Conservation (phyloP, 257 asterid genomes). For the Penstemon davidsonii region DNA sequence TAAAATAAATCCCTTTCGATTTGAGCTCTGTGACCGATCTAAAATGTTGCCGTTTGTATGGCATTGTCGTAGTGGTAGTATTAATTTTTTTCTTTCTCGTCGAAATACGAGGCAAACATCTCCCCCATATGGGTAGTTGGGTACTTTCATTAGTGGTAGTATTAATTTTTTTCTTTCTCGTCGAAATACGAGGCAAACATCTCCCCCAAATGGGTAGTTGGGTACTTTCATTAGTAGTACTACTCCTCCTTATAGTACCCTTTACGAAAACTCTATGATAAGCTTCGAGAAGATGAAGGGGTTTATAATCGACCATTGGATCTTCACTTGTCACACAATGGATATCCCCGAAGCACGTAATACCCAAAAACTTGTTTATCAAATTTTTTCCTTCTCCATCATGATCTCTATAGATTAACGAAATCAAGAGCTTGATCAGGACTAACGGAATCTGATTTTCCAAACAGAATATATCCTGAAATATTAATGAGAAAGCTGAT, state of each 20-base stretch:
- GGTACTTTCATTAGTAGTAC: neutral
- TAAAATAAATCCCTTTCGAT: conserved; percentile 31
- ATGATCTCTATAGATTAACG: neutral
- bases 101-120: too few species aligned
- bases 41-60: neutral
- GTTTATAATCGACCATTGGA: neutral
- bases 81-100: too few species aligned
- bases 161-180: too few species aligned
- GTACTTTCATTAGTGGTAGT: neutral
- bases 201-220: neutral
- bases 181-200: too few species aligned
- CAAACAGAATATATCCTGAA: neutral
- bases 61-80: too few species aligned
- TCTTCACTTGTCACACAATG: neutral
- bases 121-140: neutral
- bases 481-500: neutral
- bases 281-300: conserved; percentile 23
- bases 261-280: neutral
- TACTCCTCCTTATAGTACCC: neutral
- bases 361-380: neutral
- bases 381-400: neutral
- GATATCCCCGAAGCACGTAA: neutral
- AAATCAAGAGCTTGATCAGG: neutral
- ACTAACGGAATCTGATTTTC: conserved; percentile 11
- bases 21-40: conserved; percentile 19